Evolutionary conservation across 768 basidiomycete species (phyloP), one percentile per base, ranked within the genome.

Genomic region (Trichaptum fuscoviolaceum): DNA sequence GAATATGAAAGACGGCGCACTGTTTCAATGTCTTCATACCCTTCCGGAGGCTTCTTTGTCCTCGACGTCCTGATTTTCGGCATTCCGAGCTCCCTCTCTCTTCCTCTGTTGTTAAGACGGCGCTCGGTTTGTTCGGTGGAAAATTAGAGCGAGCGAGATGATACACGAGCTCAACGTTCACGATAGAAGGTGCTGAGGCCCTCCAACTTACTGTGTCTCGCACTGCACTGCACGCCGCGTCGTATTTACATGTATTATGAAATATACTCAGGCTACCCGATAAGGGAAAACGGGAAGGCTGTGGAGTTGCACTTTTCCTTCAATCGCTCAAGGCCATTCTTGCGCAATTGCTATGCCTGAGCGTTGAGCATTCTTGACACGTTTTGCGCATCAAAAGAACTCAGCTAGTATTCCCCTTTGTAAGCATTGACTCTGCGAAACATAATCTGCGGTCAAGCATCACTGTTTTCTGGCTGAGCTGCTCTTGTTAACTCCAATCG

Each of bases 1-100:
- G 26, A 18, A 35, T 2, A 52, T 25, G 36, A 64, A 18, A 35
- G 17, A 23, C 1, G 6, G 18, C 87, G 24, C 71, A 92, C 92
- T 58, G 81, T 78, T 75, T 93, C 95, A 60, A 98, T 93, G 69
- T 98, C 96, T 75, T 99, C 96, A 71, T 85, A 98, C 15, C 96
- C 96, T 77, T 96, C 95, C 65, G 96, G 96, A 57, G 96, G 95
- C 64, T 86, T 85, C 83, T 95, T 98, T 2, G 96, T 98, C 72
- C 96, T 87, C 58, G 88, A 87, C 58, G 96, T 98, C 72, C 86
- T 86, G 75, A 98, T 96, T 79, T 92, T 96, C 42, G 96, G 96
- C 96, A 98, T 96, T 67, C 73, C 74, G 30, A 61, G 59, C 30
- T 52, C 15, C 20, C 42, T 52, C 42, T 52, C 12, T 12, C 20